Evolutionary conservation across 305 asterid species (phyloP).

Genomic region (Fraxinus sp.): DNA sequence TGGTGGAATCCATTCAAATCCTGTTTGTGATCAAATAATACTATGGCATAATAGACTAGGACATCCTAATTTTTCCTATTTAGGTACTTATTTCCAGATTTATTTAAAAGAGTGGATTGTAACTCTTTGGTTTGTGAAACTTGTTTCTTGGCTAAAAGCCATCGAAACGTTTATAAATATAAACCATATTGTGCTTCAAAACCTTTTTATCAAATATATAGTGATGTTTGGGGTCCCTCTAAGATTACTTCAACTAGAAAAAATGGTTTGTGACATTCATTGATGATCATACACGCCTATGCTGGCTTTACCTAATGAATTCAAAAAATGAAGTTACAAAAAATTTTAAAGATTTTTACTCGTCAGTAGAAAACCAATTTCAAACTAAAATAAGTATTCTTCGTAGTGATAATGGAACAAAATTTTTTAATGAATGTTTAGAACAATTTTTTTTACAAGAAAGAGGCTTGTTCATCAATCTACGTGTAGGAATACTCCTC

Average conservation of each 20-base stretch:
- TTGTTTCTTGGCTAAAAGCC: not conserved
- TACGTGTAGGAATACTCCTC: not conserved
- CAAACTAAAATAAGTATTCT: not conserved
- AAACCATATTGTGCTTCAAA: not conserved
- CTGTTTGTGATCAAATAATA: not conserved
- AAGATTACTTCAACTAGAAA: not conserved
- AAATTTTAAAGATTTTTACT: not conserved
- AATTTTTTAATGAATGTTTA: not conserved
- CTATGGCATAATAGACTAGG: not conserved
- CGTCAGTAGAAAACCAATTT: not conserved
- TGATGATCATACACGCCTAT: not conserved
- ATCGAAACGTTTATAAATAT: not conserved
- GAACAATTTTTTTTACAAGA: not conserved
- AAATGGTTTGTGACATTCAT: not conserved
- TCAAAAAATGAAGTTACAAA: not conserved
- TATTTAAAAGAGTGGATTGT: not conserved
- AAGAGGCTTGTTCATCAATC: not conserved
- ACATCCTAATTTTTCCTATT: not conserved
- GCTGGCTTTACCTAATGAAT: not conserved
- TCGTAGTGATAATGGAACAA: not conserved
- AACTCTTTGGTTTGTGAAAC: not conserved
- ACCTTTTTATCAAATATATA: not conserved
- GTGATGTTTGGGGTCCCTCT: not conserved
- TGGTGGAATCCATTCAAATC: not conserved
- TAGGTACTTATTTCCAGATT: not conserved